These are phyloP conservation scores for Ensete glaucum DNA, from an alignment of 176 grass and related monocot genomes.

Conservation along the genomic window DNA sequence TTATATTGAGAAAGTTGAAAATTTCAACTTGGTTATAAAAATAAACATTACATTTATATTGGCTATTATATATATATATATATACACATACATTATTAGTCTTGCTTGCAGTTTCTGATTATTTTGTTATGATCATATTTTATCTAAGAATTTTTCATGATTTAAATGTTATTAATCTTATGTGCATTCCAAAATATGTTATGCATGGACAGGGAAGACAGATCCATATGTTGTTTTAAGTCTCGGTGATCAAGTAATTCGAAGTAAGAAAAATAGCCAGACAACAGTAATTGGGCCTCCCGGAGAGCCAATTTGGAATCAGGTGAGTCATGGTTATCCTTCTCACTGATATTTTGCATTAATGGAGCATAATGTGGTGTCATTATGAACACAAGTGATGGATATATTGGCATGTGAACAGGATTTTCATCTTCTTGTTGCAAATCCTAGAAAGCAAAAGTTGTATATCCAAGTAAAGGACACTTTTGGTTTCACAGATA, in stretches of 20 bases:
- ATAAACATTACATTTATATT: no score
- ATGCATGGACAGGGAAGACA: constrained; percentile 58
- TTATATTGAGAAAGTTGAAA: no score
- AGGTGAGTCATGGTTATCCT: constrained; percentile 40
- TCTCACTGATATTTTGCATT: neutral
- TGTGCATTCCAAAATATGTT: neutral
- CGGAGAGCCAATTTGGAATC: constrained; percentile 95
- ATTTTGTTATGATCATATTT: no score
- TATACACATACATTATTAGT: no score
- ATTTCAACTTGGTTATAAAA: no score
- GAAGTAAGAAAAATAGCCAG: constrained; percentile 97
- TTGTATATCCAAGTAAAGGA: constrained; percentile 75
- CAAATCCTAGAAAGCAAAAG: constrained; percentile 67
- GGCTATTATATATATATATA: no score
- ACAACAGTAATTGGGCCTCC: constrained; percentile 86
- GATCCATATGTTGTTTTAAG: constrained; percentile 86
- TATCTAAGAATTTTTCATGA: no score
- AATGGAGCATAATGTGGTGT: neutral
- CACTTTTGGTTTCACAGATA: constrained; percentile 66
- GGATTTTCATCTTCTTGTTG: constrained; percentile 92
- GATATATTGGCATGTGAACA: constrained; percentile 27
- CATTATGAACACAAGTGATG: neutral
- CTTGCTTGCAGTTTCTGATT: no score
- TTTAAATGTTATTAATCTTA: no score
- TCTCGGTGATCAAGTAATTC: constrained; percentile 84